Conservation (phyloP, 2,329 filamentous ascomycete species). For the Ophiocordyceps polyrhachis-furcata region DNA sequence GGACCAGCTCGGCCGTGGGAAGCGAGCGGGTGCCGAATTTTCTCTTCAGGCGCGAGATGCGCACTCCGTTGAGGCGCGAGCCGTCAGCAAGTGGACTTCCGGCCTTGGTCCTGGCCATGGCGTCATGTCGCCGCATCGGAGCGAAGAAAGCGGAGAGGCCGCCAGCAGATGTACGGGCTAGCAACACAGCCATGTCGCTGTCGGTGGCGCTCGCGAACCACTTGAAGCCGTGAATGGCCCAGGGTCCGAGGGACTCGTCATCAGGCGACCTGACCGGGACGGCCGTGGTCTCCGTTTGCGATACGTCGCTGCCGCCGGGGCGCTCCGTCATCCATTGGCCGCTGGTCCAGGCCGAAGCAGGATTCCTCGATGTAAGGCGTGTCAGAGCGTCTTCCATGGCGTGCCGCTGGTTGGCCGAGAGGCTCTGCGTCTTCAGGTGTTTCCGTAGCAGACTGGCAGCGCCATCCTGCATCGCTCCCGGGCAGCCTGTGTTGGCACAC, state of each 20-base stretch:
- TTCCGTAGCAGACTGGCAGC: constrained; percentile 31
- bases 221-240: constrained; percentile 47
- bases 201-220: constrained; percentile 23
- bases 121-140: constrained; percentile 32
- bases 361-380: constrained; percentile 33
- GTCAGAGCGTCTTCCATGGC: constrained; percentile 34
- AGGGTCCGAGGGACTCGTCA: constrained; percentile 29
- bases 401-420: constrained; percentile 12
- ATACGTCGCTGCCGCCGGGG: constrained; percentile 49
- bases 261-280: constrained; percentile 6
- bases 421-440: constrained; percentile 18
- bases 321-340: constrained; percentile 68
- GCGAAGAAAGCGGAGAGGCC: constrained; percentile 45
- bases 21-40: constrained; percentile 53
- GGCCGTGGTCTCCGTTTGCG: constrained; percentile 46
- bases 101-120: constrained; percentile 11
- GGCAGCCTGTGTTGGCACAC: constrained; percentile 42
- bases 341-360: constrained; percentile 41
- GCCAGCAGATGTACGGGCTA: constrained; percentile 34
- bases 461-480: constrained; percentile 48
- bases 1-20: constrained; percentile 54
- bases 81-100: constrained; percentile 9
- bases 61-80: constrained; percentile 43
- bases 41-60: constrained; percentile 50
- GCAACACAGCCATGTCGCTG: constrained; percentile 34